phyloP scores from a whole-genome alignment of 495 filamentous ascomycete species.

The Lineolata rhizophorae region DNA sequence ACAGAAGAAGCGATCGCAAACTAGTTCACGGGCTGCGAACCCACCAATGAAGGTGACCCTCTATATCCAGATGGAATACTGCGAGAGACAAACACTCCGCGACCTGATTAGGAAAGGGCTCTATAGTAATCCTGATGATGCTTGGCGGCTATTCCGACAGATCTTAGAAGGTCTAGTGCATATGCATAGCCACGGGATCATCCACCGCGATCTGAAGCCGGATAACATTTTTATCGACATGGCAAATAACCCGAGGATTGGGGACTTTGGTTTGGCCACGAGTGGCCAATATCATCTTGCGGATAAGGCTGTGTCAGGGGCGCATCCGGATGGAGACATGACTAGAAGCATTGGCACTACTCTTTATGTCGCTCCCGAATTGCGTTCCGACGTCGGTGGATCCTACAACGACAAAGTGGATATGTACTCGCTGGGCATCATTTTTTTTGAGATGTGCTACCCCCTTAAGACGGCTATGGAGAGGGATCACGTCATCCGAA shows the following conservation, averaged over 20 bases:
- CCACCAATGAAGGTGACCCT: constrained; percentile 31
- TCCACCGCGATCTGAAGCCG: constrained; percentile 93
- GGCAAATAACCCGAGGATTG: constrained; percentile 75
- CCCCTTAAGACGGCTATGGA: constrained; percentile 71
- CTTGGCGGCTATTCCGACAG: constrained; percentile 81
- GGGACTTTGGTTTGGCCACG: constrained; percentile 89
- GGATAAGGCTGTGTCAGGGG: constrained; percentile 17
- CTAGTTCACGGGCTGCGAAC: too few relatives aligned
- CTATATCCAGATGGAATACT: constrained; percentile 94
- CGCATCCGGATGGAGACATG: constrained; percentile 22
- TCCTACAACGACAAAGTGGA: constrained; percentile 88
- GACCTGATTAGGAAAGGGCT: constrained; percentile 71
- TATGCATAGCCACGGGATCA: constrained; percentile 78
- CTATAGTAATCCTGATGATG: constrained; percentile 45
- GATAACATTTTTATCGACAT: constrained; percentile 95
- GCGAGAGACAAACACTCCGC: constrained; percentile 80
- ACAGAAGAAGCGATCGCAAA: too few relatives aligned
- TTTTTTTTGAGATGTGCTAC: constrained; percentile 96
- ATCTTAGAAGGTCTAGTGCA: constrained; percentile 78
- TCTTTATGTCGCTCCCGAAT: constrained; percentile 84
- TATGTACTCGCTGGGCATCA: constrained; percentile 95
- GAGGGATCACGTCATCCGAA: constrained; percentile 49
- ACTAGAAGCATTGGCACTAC: constrained; percentile 89
- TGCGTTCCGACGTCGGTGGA: constrained; percentile 45
- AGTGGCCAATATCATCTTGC: constrained; percentile 47